phyloP scores from a whole-genome alignment of 306 rosid genomes.

The Pyrus betulifolia region DNA sequence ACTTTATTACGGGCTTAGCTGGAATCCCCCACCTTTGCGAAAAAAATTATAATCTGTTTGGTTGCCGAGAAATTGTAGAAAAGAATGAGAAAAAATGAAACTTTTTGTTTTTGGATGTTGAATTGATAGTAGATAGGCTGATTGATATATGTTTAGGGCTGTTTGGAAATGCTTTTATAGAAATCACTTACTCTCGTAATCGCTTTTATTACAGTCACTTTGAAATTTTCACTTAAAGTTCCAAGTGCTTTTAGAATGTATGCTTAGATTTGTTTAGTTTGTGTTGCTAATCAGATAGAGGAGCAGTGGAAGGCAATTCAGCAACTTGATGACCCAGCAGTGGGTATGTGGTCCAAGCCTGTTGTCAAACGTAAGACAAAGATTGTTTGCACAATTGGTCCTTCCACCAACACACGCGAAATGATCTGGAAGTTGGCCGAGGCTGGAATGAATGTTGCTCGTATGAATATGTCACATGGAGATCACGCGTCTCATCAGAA shows the following conservation, averaged over 20 bases:
- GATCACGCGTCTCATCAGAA: slow-evolving; percentile 96
- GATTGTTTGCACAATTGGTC: slow-evolving; percentile 96
- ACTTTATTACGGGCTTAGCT: no score
- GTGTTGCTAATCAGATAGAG: slow-evolving; percentile 34
- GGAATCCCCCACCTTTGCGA: no score
- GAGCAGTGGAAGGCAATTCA: slow-evolving; percentile 46
- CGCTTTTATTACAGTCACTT: neutral
- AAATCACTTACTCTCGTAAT: neutral
- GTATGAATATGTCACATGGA: slow-evolving; percentile 95
- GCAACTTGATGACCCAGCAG: slow-evolving; percentile 48
- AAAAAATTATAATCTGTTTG: neutral
- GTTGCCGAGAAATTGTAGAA: neutral
- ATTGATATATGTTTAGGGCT: no score
- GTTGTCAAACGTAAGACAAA: slow-evolving; percentile 81
- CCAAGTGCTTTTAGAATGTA: neutral
- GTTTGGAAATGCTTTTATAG: neutral
- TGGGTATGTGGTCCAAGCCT: slow-evolving; percentile 82
- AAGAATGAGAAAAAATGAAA: neutral
- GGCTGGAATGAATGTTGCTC: slow-evolving; percentile 96
- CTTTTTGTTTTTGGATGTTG: neutral
- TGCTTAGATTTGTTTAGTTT: neutral
- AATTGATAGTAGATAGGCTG: neutral
- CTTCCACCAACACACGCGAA: slow-evolving; percentile 82
- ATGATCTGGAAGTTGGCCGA: slow-evolving; percentile 99
- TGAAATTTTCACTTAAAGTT: neutral